Percentiles rank a stretch among this genome's conserved stretches.
Evolutionary conservation across 805 yeast species (phyloP).

Genomic region (Maudiozyma turicensis): DNA sequence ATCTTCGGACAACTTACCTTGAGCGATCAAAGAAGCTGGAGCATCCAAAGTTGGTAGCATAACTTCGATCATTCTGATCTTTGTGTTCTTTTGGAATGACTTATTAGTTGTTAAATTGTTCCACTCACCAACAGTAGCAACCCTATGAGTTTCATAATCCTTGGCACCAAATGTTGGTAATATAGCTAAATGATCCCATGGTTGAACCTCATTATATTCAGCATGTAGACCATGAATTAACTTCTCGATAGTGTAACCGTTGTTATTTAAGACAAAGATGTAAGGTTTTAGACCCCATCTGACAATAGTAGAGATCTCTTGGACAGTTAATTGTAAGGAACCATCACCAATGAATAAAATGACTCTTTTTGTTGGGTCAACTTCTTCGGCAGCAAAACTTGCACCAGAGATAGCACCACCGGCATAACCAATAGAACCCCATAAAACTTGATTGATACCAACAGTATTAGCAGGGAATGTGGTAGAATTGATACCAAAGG

Average conservation of each 20-base stretch:
- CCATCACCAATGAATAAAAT: constrained; percentile 64
- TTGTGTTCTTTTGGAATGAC: constrained; percentile 42
- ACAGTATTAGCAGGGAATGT: constrained; percentile 49
- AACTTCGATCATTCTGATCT: constrained; percentile 54
- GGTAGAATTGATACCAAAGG: constrained; percentile 56
- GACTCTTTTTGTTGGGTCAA: constrained; percentile 49
- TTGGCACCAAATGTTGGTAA: constrained; percentile 39
- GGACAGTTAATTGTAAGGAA: constrained; percentile 61
- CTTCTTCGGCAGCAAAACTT: constrained; percentile 51
- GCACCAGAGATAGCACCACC: constrained; percentile 60
- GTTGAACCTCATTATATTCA: constrained; percentile 52
- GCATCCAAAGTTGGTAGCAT: constrained; percentile 62
- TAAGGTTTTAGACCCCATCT: constrained; percentile 57
- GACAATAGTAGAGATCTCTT: constrained; percentile 58
- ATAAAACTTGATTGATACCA: constrained; percentile 62
- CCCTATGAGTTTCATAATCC: constrained; percentile 42
- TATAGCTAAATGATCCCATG: constrained; percentile 52
- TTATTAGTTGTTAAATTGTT: constrained; percentile 37
- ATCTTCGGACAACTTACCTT: constrained; percentile 49
- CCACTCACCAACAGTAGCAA: constrained; percentile 47
- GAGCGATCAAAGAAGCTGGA: constrained; percentile 49
- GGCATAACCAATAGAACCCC: constrained; percentile 66
- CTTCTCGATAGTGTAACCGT: constrained; percentile 65
- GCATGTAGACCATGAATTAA: constrained; percentile 59
- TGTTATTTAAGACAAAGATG: constrained; percentile 58